Evolutionary conservation across 257 asterid species (phyloP).

Genomic region (Fraxinus excelsior): DNA sequence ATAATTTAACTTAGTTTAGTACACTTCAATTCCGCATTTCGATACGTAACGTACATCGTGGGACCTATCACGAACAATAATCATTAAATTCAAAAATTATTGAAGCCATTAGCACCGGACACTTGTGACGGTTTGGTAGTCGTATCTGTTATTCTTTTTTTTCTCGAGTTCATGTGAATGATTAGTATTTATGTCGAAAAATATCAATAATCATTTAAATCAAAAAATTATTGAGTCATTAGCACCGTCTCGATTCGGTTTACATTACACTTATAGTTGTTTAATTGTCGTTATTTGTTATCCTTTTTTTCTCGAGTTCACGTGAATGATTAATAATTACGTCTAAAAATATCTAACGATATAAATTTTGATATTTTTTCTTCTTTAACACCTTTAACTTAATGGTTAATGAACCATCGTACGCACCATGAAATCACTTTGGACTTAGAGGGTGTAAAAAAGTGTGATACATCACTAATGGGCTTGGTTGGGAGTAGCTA

Average conservation of each 20-base stretch:
- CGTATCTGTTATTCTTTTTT: too few species aligned
- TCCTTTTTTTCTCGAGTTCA: neutral
- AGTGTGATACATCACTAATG: neutral
- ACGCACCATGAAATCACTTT: neutral
- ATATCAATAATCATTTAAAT: neutral
- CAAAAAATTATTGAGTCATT: neutral
- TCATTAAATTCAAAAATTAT: neutral
- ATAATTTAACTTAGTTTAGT: constrained; percentile 13
- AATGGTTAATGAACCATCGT: too few species aligned
- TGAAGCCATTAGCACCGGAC: neutral
- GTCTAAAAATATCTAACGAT: neutral
- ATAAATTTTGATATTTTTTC: neutral
- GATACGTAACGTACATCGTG: constrained; percentile 25
- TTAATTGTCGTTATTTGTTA: too few species aligned
- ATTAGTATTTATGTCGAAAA: too few species aligned
- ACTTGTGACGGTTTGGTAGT: too few species aligned
- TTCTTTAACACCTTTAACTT: too few species aligned
- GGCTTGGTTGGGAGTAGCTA: too few species aligned
- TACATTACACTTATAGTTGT: neutral
- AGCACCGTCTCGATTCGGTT: neutral
- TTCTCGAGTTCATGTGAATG: too few species aligned
- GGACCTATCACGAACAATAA: neutral
- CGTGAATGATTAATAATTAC: neutral
- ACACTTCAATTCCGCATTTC: constrained; percentile 11
- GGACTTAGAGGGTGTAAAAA: neutral